These are phyloP conservation scores for Zymoseptoria crescenta DNA, from an alignment of 2,329 filamentous ascomycete genomes.

Conservation along the genomic window DNA sequence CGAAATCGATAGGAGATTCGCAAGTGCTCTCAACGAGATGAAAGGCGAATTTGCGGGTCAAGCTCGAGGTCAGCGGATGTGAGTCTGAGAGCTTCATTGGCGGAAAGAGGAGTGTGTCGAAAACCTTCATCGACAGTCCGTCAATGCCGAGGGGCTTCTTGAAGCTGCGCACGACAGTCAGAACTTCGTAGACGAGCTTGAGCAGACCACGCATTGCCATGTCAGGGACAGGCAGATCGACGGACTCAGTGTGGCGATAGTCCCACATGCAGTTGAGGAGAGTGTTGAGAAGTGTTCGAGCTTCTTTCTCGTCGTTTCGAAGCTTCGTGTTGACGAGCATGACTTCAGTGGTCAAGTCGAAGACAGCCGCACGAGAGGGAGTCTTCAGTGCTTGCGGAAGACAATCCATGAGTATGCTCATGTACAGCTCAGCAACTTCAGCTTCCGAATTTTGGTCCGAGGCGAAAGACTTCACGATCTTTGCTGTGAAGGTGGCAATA, in stretches of 20 bases:
- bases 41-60: constrained; percentile 17
- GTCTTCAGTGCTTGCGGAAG: constrained; percentile 16
- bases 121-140: constrained; percentile 18
- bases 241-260: constrained; percentile 20
- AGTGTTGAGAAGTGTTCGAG: constrained; percentile 14
- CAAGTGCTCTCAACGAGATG: constrained; percentile 19
- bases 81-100: background rate
- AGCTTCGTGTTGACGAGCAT: constrained; percentile 11
- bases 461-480: constrained; percentile 19
- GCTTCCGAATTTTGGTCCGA: constrained; percentile 10
- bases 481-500: constrained; percentile 10
- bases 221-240: constrained; percentile 19
- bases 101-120: constrained; percentile 23
- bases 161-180: constrained; percentile 21
- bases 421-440: constrained; percentile 17
- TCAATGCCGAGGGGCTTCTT: constrained; percentile 25
- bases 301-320: constrained; percentile 12
- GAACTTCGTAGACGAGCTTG: constrained; percentile 32
- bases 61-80: constrained; percentile 11
- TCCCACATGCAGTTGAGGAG: constrained; percentile 13
- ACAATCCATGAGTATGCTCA: constrained; percentile 12
- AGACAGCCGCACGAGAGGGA: constrained; percentile 13
- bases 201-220: constrained; percentile 27
- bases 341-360: constrained; percentile 13
- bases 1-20: constrained; percentile 13